These are phyloP conservation scores for Ganoderma sinense DNA, from an alignment of 1,284 basidiomycete species.

Conservation along the genomic window DNA sequence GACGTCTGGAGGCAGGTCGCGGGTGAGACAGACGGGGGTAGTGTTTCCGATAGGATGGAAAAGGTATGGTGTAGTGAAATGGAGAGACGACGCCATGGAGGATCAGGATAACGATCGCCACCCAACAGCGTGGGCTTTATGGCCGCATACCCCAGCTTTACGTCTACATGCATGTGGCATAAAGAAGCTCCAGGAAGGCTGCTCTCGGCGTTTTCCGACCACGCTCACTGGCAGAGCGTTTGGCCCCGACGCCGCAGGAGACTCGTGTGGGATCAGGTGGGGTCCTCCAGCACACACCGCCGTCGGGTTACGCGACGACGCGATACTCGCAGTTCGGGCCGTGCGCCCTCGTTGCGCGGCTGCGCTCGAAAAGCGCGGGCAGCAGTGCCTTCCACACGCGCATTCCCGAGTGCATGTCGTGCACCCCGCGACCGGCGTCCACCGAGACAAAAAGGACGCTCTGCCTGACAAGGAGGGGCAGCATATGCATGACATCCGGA, in stretches of 20 bases:
- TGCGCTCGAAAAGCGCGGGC: constrained; percentile 56
- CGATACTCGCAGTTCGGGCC: constrained; percentile 52
- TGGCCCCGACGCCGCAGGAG: too few relatives aligned
- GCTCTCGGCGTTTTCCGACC: too few relatives aligned
- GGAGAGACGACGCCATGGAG: constrained; percentile 43
- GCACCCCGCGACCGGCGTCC: too few relatives aligned
- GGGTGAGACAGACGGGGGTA: constrained; percentile 55
- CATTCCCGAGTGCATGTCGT: constrained; percentile 39
- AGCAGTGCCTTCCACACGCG: constrained; percentile 55
- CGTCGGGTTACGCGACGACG: constrained; percentile 24
- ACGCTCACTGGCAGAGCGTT: too few relatives aligned
- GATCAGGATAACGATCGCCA: not conserved
- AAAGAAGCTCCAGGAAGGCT: too few relatives aligned
- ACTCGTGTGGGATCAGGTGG: too few relatives aligned
- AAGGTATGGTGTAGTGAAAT: constrained; percentile 51
- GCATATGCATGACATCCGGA: too few relatives aligned
- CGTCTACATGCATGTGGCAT: too few relatives aligned
- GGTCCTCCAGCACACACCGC: constrained; percentile 19
- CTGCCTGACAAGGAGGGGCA: too few relatives aligned
- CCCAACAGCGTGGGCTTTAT: too few relatives aligned
- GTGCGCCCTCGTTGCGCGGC: constrained; percentile 57
- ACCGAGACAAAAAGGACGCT: too few relatives aligned
- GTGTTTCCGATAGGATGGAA: constrained; percentile 69
- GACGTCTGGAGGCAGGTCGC: constrained; percentile 54
- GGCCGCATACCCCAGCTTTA: too few relatives aligned